These are phyloP conservation scores for Starmerella davenportii DNA, from an alignment of 805 yeast genomes.

Conservation along the genomic window DNA sequence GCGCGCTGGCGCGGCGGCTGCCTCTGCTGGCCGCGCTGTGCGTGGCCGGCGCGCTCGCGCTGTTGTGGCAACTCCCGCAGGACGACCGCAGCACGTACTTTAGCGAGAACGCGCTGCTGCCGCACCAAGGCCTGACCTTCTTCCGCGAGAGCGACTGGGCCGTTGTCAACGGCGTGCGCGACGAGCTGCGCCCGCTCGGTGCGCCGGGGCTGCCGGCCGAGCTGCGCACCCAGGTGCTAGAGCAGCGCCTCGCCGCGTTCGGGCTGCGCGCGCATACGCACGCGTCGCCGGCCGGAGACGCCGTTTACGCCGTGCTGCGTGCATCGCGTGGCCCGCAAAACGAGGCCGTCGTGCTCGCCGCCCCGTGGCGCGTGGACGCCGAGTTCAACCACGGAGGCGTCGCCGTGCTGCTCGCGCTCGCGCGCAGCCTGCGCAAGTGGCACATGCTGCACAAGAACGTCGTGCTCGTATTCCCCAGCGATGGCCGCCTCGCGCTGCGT, in stretches of 20 bases:
- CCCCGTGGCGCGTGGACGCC: constrained; percentile 50
- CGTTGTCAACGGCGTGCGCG: constrained; percentile 65
- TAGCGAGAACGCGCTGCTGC: constrained; percentile 91
- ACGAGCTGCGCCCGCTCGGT: constrained; percentile 30
- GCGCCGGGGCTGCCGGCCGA: constrained; percentile 11
- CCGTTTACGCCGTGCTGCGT: constrained; percentile 57
- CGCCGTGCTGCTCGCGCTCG: constrained; percentile 50
- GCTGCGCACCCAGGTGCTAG: constrained; percentile 26
- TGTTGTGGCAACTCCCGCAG: constrained; percentile 48
- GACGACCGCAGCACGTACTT: constrained; percentile 77
- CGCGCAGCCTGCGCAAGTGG: constrained; percentile 67
- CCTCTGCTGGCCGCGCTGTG: constrained; percentile 20
- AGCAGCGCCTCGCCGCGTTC: constrained; percentile 44
- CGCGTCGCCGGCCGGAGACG: constrained; percentile 14
- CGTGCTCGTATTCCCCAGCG: constrained; percentile 64
- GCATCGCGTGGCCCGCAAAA: constrained; percentile 94
- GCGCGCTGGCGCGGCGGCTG: constrained; percentile 15
- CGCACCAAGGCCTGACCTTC: constrained; percentile 84
- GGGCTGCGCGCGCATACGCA: constrained; percentile 50
- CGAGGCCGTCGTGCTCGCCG: constrained; percentile 77
- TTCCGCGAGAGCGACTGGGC: constrained; percentile 94
- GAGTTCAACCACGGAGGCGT: constrained; percentile 59
- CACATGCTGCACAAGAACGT: constrained; percentile 92
- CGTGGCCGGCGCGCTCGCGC: constrained; percentile 29
- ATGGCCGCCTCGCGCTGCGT: constrained; percentile 49